Percentiles rank a stretch among this genome's conserved stretches.
Evolutionary conservation across 2,329 filamentous ascomycete genomes (phyloP).

Genomic region (Aspergillus sp.): DNA sequence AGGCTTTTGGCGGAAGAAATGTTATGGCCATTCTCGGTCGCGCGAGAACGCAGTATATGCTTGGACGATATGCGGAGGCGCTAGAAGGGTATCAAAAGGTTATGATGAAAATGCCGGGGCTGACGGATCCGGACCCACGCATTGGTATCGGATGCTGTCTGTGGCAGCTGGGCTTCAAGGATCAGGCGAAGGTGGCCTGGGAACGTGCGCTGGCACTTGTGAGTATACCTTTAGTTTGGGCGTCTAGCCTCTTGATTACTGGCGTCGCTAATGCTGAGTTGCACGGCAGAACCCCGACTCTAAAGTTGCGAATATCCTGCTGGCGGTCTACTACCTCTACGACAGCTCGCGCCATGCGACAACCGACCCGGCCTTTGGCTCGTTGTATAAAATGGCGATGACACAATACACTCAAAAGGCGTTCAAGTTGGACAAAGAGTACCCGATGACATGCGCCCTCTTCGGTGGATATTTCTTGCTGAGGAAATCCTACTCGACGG

Average conservation of each 20-base stretch:
- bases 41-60: constrained; percentile 79
- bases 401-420: constrained; percentile 90
- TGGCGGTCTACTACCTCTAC: constrained; percentile 88
- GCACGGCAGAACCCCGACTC: constrained; percentile 65
- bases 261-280: constrained; percentile 2
- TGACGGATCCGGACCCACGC: constrained; percentile 89
- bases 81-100: constrained; percentile 84
- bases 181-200: constrained; percentile 89
- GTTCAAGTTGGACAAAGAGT: constrained; percentile 88
- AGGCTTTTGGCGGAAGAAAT: constrained; percentile 80
- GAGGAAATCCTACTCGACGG: constrained; percentile 74
- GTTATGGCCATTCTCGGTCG: constrained; percentile 91
- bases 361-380: constrained; percentile 79
- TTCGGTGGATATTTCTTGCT: constrained; percentile 90
- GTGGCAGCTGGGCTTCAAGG: constrained; percentile 94
- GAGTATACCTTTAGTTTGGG: constrained; percentile 33
- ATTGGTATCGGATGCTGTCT: constrained; percentile 96
- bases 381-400: constrained; percentile 89
- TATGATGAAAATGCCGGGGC: constrained; percentile 77
- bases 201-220: constrained; percentile 77
- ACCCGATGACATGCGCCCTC: constrained; percentile 83
- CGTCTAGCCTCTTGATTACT: background rate
- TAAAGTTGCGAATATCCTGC: constrained; percentile 84
- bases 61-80: constrained; percentile 82
- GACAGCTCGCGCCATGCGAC: constrained; percentile 78